Evolutionary conservation across 768 basidiomycete genomes (phyloP), one percentile per base, ranked within the genome.

Genomic region (Collybiopsis confluens): DNA sequence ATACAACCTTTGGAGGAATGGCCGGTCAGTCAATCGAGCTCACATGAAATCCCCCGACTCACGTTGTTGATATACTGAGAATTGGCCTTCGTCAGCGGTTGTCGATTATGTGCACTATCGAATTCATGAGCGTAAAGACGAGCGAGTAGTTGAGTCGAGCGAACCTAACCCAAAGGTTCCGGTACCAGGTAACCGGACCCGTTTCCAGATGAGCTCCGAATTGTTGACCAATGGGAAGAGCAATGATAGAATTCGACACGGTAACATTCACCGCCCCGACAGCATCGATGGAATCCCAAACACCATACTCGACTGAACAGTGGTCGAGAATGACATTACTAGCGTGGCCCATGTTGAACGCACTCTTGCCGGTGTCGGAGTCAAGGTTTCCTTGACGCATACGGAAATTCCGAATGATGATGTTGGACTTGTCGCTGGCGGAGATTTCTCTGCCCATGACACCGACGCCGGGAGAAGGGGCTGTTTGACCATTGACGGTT

Each of bases 151-250:
- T n/a, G n/a, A n/a, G n/a, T n/a, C n/a, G n/a, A n/a, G n/a, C n/a
- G n/a, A n/a, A n/a, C 44, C 57, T 59, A 35, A 62, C 61, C 61
- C 61, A 62, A 8, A 62, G 57, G 50, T 62, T 62, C 0, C 57
- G 52, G 52, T 60, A 62, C 61, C 61, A 62, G 3, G 61, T 62
- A 13, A 57, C 59, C 9, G 61, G 61, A 15, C 61, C 61, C 3
- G 61, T 62, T 52, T 62, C 61, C 30, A 62, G 49, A 42, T 62
- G 61, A 11, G 61, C 61, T 35, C 61, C 61, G 38, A 62, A 62
- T 52, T 60, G 61, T 42, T 62, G 59, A 4, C 59, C 61, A 30
- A 62, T 59, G 21, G 59, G 59, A 35, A 58, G 45, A 21, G 59
- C 61, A 45, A 62, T 59, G 23, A 62, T 60, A 16, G 56, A 58